Conservation (phyloP, 331 rosid species). For the Ulmus americana region DNA sequence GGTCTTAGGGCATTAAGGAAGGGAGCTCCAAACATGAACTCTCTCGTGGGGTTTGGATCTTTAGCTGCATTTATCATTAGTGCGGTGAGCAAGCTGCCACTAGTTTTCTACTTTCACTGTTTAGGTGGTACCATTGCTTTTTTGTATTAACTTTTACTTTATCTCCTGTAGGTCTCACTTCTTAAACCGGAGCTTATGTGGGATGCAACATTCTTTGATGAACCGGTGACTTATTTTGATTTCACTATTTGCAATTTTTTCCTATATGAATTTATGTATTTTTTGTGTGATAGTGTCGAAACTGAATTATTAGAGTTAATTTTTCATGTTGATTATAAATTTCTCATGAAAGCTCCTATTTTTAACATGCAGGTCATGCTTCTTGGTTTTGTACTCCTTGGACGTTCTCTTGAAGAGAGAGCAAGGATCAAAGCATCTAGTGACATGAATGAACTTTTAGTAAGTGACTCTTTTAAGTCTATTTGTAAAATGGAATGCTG, state of each 20-base stretch:
- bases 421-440: constrained; percentile 93
- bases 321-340: constrained; percentile 23
- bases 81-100: constrained; percentile 47
- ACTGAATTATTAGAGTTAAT: not conserved
- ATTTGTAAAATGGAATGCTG: constrained; percentile 3
- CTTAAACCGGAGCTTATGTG: constrained; percentile 71
- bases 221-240: constrained; percentile 80
- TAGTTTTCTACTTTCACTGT: constrained; percentile 22
- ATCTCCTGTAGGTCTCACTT: constrained; percentile 63
- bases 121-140: constrained; percentile 17
- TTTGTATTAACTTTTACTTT: constrained; percentile 19
- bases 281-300: constrained; percentile 14
- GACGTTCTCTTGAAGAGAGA: constrained; percentile 92
- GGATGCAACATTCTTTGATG: constrained; percentile 94
- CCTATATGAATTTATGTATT: not conserved
- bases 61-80: constrained; percentile 87
- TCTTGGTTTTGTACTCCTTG: constrained; percentile 97
- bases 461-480: constrained; percentile 33
- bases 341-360: constrained; percentile 43
- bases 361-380: constrained; percentile 99
- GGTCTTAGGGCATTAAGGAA: constrained; percentile 73
- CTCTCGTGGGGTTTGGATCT: constrained; percentile 94
- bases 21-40: constrained; percentile 95
- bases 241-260: constrained; percentile 29
- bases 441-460: constrained; percentile 95